phyloP scores from a whole-genome alignment of 352 stramenopile species.

The Phytophthora brassicae region DNA sequence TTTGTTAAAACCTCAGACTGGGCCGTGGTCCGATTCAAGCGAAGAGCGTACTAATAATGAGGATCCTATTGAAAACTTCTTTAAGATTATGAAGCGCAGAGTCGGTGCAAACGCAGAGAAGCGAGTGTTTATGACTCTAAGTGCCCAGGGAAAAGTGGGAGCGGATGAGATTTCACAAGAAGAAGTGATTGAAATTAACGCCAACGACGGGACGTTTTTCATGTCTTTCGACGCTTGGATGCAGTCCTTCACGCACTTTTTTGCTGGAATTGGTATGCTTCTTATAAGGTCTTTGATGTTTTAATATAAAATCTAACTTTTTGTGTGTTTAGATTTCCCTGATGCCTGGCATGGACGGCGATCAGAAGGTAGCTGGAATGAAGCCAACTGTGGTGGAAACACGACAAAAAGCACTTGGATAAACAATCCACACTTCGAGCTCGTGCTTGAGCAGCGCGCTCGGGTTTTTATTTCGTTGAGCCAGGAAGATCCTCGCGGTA shows the following conservation, averaged over 20 bases:
- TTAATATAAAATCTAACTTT: background rate
- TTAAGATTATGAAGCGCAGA: constrained; percentile 67
- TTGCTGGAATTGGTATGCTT: constrained; percentile 80
- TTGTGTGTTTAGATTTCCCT: constrained; percentile 66
- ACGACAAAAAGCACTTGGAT: constrained; percentile 84
- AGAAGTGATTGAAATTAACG: constrained; percentile 79
- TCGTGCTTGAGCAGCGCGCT: constrained; percentile 61
- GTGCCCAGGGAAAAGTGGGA: constrained; percentile 48
- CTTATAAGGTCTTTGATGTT: background rate
- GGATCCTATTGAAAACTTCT: constrained; percentile 74
- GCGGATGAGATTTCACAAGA: constrained; percentile 70
- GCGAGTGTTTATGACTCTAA: constrained; percentile 59
- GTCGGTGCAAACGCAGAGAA: constrained; percentile 72
- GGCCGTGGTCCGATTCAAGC: constrained; percentile 83
- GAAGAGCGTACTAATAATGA: constrained; percentile 78
- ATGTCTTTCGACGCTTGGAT: constrained; percentile 90
- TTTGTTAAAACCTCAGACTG: constrained; percentile 53
- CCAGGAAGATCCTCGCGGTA: constrained; percentile 80
- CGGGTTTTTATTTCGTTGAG: constrained; percentile 77
- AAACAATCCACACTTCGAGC: constrained; percentile 85
- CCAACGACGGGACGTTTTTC: constrained; percentile 91
- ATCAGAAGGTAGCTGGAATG: constrained; percentile 76
- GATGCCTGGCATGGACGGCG: constrained; percentile 84
- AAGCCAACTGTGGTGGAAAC: constrained; percentile 78
- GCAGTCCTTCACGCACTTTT: constrained; percentile 90